Base-by-base conservation (phyloP, 345 rosid genomes). In the Gossypium turneri region DNA sequence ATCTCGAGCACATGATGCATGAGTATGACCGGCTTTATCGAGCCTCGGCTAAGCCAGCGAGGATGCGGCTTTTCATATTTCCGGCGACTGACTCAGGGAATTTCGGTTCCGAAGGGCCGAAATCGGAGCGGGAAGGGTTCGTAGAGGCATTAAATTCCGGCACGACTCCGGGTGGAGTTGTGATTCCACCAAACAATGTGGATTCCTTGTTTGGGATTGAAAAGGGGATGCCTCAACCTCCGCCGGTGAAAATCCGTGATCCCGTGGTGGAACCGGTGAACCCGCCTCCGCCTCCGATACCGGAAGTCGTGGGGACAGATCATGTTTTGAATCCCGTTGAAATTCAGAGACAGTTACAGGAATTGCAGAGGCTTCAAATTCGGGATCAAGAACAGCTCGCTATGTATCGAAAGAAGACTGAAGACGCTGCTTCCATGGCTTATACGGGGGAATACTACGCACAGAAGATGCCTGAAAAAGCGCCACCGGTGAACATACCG, bases 1-100 rank as follows among this genome's bases (percentile, higher is more conserved):
- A 92, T 85, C 93, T 94, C 11, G 97, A 91, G 48, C 97, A 92
- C 81, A 82, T 94, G 95, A 92, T 92, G 98, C 90, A 86, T 43
- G 99, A 94, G 82, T 88, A 94, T 74, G 99, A 94, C 64, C 95
- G 99, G 0, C 84, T 91, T 38, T 84, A 19, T 61, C 95, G 95
- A 16, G 80, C 83, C 65, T 81, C 90, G 1, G 84, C 94, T 15
- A 91, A 87, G 86, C 95, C 97, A 2, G 92, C 92, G 12, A 86
- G 99, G 81, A 85, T 94, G 96, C 87, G 99, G 24, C 76, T 94
- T 44, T 94, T 94, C 76, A 77, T 94, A 38, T 92, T 94, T 25
- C 88, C 92, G 51, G 86, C 76, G 15, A 79, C 52, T 47, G 78
- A 83, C 12, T 64, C 83, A 2, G 62, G 80, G 2, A 82, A 81